These are phyloP conservation scores for Erysiphe pisi DNA, from an alignment of 2,329 filamentous ascomycete genomes.

Conservation along the genomic window DNA sequence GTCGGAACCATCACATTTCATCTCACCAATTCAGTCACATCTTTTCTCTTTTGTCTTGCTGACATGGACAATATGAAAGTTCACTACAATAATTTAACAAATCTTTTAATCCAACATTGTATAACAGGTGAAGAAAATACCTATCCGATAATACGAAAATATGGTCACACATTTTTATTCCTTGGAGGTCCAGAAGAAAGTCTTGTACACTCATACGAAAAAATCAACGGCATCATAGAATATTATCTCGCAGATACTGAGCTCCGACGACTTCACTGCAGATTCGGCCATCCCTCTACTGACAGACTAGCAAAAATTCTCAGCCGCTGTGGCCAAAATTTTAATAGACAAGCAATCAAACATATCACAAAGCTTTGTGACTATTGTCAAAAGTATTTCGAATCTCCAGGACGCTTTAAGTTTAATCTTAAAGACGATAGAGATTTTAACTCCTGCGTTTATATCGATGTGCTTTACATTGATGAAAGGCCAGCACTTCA, in stretches of 20 bases:
- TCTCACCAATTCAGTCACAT: neutral
- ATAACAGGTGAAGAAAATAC: neutral
- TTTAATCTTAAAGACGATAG: conserved; percentile 24
- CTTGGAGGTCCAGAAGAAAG: neutral
- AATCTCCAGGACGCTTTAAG: conserved; percentile 18
- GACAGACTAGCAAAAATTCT: conserved; percentile 5
- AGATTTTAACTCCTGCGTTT: conserved; percentile 26
- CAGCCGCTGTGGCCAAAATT: neutral
- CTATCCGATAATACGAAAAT: neutral
- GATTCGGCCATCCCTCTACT: conserved; percentile 22
- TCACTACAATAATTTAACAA: conserved; percentile 20
- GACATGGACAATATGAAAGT: conserved; percentile 24
- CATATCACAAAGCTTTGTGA: neutral
- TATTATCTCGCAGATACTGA: neutral
- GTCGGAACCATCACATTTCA: conserved; percentile 13
- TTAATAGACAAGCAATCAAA: neutral
- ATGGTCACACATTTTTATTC: conserved; percentile 5
- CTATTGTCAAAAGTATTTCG: neutral
- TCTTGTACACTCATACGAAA: neutral
- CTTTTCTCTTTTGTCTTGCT: conserved; percentile 24
- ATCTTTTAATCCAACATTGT: neutral
- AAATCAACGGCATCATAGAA: neutral
- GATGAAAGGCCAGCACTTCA: conserved; percentile 26
- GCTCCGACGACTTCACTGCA: neutral
- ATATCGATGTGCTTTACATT: conserved; percentile 29